These are phyloP conservation scores for Sonneratia caseolaris DNA, from an alignment of 345 rosid genomes.

Conservation along the genomic window DNA sequence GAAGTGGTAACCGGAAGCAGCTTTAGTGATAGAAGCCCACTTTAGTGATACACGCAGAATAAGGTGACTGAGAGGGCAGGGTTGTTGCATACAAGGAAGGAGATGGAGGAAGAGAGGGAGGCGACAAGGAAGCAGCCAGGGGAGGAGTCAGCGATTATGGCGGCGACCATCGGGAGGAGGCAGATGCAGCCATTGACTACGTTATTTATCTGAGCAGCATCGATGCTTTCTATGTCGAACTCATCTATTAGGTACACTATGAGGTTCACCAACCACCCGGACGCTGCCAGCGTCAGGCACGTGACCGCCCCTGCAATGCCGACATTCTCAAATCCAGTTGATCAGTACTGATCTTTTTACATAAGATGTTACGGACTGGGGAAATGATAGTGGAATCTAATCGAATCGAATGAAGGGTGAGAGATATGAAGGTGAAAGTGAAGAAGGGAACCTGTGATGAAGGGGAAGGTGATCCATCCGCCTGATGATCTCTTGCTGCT, in stretches of 20 bases:
- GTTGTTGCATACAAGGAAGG: neutral
- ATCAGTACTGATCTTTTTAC: too few relatives aligned
- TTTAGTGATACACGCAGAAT: too few relatives aligned
- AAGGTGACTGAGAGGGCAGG: neutral
- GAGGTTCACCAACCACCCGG: slow-evolving; percentile 30
- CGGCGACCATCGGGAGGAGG: neutral
- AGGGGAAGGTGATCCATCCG: slow-evolving; percentile 1
- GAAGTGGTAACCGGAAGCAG: too few relatives aligned
- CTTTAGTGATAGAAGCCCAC: neutral
- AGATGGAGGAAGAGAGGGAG: neutral
- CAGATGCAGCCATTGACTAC: slow-evolving; percentile 4
- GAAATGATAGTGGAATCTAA: too few relatives aligned
- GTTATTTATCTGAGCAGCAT: slow-evolving; percentile 23
- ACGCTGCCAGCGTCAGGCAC: slow-evolving; percentile 25
- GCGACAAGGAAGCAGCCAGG: slow-evolving; percentile 2
- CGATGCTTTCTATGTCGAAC: slow-evolving; percentile 17
- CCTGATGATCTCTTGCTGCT: neutral
- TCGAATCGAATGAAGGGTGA: neutral
- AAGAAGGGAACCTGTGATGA: neutral
- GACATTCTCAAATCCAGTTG: neutral
- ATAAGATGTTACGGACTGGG: too few relatives aligned
- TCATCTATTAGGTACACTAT: slow-evolving; percentile 22
- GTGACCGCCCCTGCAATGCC: slow-evolving; percentile 22
- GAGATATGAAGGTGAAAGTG: neutral
- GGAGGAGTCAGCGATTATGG: neutral